These are phyloP conservation scores for Talaromyces sp. DNA, from an alignment of 2,329 filamentous ascomycete genomes.

Conservation along the genomic window DNA sequence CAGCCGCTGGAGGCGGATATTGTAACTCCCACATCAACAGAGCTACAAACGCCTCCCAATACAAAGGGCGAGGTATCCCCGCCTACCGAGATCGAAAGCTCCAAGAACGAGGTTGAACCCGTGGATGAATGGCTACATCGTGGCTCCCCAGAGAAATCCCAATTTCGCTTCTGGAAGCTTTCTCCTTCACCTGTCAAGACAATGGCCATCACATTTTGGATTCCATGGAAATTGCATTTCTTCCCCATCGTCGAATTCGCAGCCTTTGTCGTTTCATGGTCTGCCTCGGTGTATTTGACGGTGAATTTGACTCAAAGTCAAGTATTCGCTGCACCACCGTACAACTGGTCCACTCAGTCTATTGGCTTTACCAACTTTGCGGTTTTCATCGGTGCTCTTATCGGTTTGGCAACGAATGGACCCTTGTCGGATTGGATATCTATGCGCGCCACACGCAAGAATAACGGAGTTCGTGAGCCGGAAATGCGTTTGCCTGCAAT, in stretches of 20 bases:
- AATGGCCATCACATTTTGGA: conserved; percentile 55
- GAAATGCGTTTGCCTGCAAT: conserved; percentile 57
- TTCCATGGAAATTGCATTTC: conserved; percentile 59
- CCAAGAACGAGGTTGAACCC: neutral
- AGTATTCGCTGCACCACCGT: conserved; percentile 54
- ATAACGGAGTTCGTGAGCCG: conserved; percentile 55
- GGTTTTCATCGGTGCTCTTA: conserved; percentile 51
- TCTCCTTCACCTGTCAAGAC: conserved; percentile 44
- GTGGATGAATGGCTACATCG: conserved; percentile 44
- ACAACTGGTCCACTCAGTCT: conserved; percentile 49
- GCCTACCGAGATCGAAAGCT: conserved; percentile 16
- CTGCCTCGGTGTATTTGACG: conserved; percentile 55
- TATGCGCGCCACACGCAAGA: conserved; percentile 50
- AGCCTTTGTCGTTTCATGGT: conserved; percentile 60
- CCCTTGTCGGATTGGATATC: conserved; percentile 57
- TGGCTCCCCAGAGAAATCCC: conserved; percentile 53
- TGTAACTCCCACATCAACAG: neutral
- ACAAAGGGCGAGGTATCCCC: conserved; percentile 18
- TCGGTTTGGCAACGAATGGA: conserved; percentile 55
- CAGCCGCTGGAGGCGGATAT: conserved; percentile 25
- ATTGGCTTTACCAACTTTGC: conserved; percentile 60
- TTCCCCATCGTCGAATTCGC: conserved; percentile 64
- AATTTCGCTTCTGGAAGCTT: conserved; percentile 55
- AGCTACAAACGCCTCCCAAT: conserved; percentile 1
- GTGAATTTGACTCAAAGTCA: conserved; percentile 60